Percentiles rank a stretch among this genome's conserved stretches.
These are phyloP conservation scores for Cyclotella cryptica DNA, from an alignment of 108 stramenopile species.

Conservation along the genomic window DNA sequence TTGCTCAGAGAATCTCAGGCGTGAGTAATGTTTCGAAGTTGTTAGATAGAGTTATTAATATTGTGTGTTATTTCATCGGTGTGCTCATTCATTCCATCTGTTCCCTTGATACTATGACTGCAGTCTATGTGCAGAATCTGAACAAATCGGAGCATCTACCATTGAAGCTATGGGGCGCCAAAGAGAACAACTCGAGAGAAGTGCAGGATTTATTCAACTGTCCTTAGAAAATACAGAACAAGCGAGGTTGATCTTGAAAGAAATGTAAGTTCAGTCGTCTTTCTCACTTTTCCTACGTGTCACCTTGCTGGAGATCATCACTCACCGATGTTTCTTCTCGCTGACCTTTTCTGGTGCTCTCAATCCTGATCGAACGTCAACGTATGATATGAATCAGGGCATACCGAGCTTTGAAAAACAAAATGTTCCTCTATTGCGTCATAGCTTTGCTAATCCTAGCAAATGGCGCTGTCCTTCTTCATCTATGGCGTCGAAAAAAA, in stretches of 20 bases:
- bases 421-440: slow-evolving; percentile 63
- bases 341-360: not conserved
- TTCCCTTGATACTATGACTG: not conserved
- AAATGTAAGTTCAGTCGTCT: slow-evolving; percentile 48
- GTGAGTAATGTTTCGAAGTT: slow-evolving; percentile 32
- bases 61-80: not conserved
- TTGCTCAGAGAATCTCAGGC: slow-evolving; percentile 76
- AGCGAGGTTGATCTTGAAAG: slow-evolving; percentile 68
- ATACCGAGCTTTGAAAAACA: slow-evolving; percentile 65
- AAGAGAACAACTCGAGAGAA: slow-evolving; percentile 77
- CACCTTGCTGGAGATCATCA: too few species aligned
- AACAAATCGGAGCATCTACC: slow-evolving; percentile 72
- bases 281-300: not conserved
- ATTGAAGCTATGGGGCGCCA: slow-evolving; percentile 75
- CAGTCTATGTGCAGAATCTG: slow-evolving; percentile 70
- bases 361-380: slow-evolving; percentile 3
- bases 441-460: slow-evolving; percentile 64
- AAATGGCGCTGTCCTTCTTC: slow-evolving; percentile 55
- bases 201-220: slow-evolving; percentile 52
- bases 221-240: slow-evolving; percentile 58
- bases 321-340: not conserved
- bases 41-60: not conserved
- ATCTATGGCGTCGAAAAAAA: slow-evolving; percentile 40
- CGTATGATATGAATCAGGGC: slow-evolving; percentile 34
- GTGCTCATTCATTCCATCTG: not conserved